These are phyloP conservation scores for Coniochaeta sp. DNA, from an alignment of 2,329 filamentous ascomycete genomes.

Conservation along the genomic window DNA sequence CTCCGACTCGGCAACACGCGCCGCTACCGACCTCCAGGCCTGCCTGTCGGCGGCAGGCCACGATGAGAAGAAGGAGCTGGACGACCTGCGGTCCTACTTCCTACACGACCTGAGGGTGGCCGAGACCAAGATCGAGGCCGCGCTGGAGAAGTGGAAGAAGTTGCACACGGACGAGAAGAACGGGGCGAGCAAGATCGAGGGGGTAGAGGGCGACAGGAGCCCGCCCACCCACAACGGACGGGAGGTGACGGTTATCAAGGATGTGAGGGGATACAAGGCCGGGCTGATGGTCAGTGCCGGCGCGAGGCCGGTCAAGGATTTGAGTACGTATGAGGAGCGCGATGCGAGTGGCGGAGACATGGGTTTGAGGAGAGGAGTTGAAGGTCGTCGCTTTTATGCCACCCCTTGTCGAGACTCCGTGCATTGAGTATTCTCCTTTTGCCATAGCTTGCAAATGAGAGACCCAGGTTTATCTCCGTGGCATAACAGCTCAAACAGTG, in stretches of 20 bases:
- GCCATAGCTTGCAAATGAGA: too few relatives aligned
- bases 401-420: too few relatives aligned
- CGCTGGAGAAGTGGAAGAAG: conserved; percentile 26
- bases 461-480: too few relatives aligned
- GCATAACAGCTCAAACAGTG: too few relatives aligned
- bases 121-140: conserved; percentile 40
- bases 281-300: conserved; percentile 62
- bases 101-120: conserved; percentile 38
- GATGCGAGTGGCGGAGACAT: too few relatives aligned
- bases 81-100: conserved; percentile 43
- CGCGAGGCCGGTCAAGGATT: too few relatives aligned
- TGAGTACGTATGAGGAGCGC: conserved; percentile 80
- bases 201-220: conserved; percentile 13
- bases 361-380: too few relatives aligned
- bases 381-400: too few relatives aligned
- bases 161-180: too few relatives aligned
- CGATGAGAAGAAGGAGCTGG: conserved; percentile 41
- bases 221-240: conserved; percentile 38
- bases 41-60: conserved; percentile 26
- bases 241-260: conserved; percentile 59
- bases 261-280: conserved; percentile 76
- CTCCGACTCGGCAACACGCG: conserved; percentile 20
- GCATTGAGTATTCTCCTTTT: too few relatives aligned
- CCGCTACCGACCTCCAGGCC: conserved; percentile 24
- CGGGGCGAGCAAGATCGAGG: conserved; percentile 17